Evolutionary conservation across 83 land plant genomes (phyloP), one percentile per base, ranked within the genome.

Genomic region (Thuja plicata): DNA sequence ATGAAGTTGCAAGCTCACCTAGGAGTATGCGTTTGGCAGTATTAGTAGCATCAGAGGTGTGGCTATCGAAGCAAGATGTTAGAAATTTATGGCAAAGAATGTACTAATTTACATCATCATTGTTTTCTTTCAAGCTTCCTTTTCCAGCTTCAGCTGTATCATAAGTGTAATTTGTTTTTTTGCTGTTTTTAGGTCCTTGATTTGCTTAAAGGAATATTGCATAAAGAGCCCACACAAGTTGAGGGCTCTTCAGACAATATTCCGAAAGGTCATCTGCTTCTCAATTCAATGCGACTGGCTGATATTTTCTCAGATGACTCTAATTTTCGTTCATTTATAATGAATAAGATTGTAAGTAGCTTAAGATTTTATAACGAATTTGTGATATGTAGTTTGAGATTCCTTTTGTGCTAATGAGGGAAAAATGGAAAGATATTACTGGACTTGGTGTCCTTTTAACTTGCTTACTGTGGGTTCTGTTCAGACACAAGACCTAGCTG

Each of bases 241-340:
- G 76, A 87, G 78, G 79, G 85, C 85, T 78, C 85, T n/a, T 88
- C 88, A 15, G 89, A 89, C 43, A 89, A 87, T 7, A 91, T 92
- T 48, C 98, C 98, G 81, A 94, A 48, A 91, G 98, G 99, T 86
- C 85, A 92, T 71, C 70, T 95, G 87, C 93, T 93, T 86, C 91
- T 96, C 41, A 96, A 96, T 91, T 91, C 98, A 27, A 89, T 97
- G 95, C 98, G 99, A 38, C 89, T 97, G 85, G 97, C 93, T 91
- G 99, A 97, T 90, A 92, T 96, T 52, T 94, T 97, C 57, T 97
- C 99, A 40, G 99, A 97, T 92, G 99, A 97, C 92, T 97, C 99
- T 70, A 97, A 97, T 87, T 96, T 97, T 86, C 93, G 99, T 60
- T 91, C 94, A 76, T 91, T 92, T 73, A 89, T 97, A 48, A 95